Percentiles rank a stretch among this genome's conserved stretches.
phyloP scores from a whole-genome alignment of 2,329 filamentous ascomycete species.

The Dendryphion nanum region DNA sequence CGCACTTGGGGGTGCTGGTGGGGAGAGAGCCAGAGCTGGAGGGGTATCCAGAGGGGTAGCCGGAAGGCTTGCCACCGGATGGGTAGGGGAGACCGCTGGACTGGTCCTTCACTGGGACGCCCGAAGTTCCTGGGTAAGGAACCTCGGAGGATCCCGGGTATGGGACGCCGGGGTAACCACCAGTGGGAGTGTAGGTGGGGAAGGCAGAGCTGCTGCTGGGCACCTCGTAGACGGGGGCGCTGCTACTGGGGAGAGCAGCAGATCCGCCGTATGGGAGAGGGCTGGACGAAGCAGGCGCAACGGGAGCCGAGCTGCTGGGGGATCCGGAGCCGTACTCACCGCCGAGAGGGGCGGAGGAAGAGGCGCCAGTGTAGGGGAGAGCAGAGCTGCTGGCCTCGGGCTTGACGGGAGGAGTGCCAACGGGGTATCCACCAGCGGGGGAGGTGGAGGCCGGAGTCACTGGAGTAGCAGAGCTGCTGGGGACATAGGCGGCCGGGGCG shows the following conservation, averaged over 20 bases:
- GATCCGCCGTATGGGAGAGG: neutral
- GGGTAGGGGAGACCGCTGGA: slow-evolving; percentile 2
- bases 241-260: too few relatives aligned
- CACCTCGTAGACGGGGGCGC: neutral
- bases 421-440: slow-evolving; percentile 2
- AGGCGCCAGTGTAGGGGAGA: slow-evolving; percentile 1
- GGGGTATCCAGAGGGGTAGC: slow-evolving; percentile 1
- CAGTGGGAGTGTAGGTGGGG: neutral
- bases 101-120: neutral
- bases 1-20: slow-evolving; percentile 32
- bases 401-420: slow-evolving; percentile 1
- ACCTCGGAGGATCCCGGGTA: neutral
- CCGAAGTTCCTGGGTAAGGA: slow-evolving; percentile 1
- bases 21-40: slow-evolving; percentile 30
- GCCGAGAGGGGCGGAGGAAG: slow-evolving; percentile 7
- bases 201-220: slow-evolving; percentile 5
- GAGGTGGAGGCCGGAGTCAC: slow-evolving; percentile 8
- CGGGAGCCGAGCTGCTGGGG: slow-evolving; percentile 1
- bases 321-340: neutral
- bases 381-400: slow-evolving; percentile 8
- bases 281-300: neutral
- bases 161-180: neutral
- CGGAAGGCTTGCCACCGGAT: slow-evolving; percentile 1
- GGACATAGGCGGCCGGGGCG: slow-evolving; percentile 1
- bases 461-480: slow-evolving; percentile 10